A percentile compares a stretch with the other conserved stretches of the same genome.
phyloP scores from a whole-genome alignment of 2,329 filamentous ascomycete genomes.

The Penicillium verrucosum region DNA sequence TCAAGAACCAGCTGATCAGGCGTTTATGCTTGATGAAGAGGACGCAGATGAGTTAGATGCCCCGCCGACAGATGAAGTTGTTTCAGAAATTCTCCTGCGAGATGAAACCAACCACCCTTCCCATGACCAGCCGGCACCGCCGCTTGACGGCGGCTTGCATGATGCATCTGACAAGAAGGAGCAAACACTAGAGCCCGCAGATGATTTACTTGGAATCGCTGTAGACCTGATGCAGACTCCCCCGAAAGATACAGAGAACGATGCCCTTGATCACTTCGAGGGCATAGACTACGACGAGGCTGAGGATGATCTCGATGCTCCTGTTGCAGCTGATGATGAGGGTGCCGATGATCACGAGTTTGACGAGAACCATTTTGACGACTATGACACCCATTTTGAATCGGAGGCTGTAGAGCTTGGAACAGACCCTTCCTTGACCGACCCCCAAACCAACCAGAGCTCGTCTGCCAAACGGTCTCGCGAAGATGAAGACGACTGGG shows the following conservation, averaged over 20 bases:
- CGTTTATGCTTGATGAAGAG: slow-evolving; percentile 12
- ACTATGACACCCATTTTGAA: slow-evolving; percentile 36
- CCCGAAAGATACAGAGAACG: slow-evolving; percentile 12
- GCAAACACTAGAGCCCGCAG: slow-evolving; percentile 19
- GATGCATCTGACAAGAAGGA: slow-evolving; percentile 11
- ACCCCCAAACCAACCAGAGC: slow-evolving; percentile 21
- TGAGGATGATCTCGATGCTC: slow-evolving; percentile 16
- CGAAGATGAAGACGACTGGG: slow-evolving; percentile 36
- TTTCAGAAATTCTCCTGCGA: slow-evolving; percentile 9
- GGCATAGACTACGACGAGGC: slow-evolving; percentile 17
- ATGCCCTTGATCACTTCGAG: slow-evolving; percentile 10
- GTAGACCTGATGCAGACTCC: slow-evolving; percentile 34
- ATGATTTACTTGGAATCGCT: slow-evolving; percentile 34
- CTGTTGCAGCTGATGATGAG: slow-evolving; percentile 7
- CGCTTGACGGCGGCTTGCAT: slow-evolving; percentile 13
- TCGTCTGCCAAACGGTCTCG: slow-evolving; percentile 35
- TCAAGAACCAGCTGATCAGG: slow-evolving; percentile 9
- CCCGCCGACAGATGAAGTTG: slow-evolving; percentile 12
- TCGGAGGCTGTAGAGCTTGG: slow-evolving; percentile 23
- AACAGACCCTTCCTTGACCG: slow-evolving; percentile 17
- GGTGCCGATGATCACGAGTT: slow-evolving; percentile 26
- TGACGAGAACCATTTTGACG: slow-evolving; percentile 39
- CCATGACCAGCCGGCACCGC: slow-evolving; percentile 21
- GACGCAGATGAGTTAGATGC: slow-evolving; percentile 5
- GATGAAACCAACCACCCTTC: slow-evolving; percentile 9